These are phyloP conservation scores for Ambrosia hybrid DNA, from an alignment of 140 eudicot genomes.

Conservation along the genomic window DNA sequence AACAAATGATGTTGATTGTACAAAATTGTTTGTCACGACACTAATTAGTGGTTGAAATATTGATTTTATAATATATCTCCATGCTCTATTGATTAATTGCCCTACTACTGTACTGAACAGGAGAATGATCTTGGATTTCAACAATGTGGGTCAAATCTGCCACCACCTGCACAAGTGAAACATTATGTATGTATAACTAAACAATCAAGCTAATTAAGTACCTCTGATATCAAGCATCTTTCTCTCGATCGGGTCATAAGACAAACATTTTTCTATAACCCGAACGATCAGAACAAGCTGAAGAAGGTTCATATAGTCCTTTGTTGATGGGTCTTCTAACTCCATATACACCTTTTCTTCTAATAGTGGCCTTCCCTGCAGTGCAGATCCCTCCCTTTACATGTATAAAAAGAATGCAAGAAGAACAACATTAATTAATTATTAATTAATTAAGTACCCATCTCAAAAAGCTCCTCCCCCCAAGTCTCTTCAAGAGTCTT, in stretches of 20 bases:
- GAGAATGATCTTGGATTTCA: constrained; percentile 15
- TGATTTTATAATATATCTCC: too few species aligned
- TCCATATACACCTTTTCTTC: constrained; percentile 21
- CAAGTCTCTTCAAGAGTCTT: constrained; percentile 42
- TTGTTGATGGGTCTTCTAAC: constrained; percentile 27
- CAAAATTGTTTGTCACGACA: too few species aligned
- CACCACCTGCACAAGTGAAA: constrained; percentile 31
- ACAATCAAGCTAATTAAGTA: not conserved
- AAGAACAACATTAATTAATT: too few species aligned
- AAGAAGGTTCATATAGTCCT: constrained; percentile 26
- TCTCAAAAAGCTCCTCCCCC: constrained; percentile 44
- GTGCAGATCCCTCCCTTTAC: not conserved
- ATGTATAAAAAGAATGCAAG: not conserved
- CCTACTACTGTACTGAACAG: not conserved
- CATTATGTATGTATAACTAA: too few species aligned
- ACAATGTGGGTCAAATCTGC: constrained; percentile 10
- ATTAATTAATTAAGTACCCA: constrained; percentile 29
- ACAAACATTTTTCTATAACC: constrained; percentile 26
- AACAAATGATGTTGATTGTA: too few species aligned
- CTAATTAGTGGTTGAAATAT: too few species aligned
- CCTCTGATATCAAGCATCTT: constrained; percentile 32
- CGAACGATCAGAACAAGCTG: constrained; percentile 39
- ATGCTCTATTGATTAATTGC: too few species aligned
- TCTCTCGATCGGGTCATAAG: constrained; percentile 24
- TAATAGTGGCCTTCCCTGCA: constrained; percentile 37